A percentile compares a stretch with the other conserved stretches of the same genome.
phyloP scores from a whole-genome alignment of 148 eudicot species.

The Chenopodium quinoa region DNA sequence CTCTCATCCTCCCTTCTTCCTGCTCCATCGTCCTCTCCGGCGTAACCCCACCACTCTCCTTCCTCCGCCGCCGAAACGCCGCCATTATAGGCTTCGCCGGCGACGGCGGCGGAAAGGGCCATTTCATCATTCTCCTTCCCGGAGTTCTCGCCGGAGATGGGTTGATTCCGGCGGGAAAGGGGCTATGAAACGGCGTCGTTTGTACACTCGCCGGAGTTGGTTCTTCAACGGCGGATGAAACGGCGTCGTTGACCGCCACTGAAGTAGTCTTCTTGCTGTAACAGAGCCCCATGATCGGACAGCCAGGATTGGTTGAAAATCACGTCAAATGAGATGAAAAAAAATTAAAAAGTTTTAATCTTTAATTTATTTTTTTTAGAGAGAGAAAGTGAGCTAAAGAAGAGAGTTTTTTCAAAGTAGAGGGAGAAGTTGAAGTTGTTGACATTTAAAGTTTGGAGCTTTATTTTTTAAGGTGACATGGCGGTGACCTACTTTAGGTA shows the following conservation, averaged over 20 bases:
- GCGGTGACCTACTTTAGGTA: background rate
- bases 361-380: background rate
- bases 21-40: conserved; percentile 36
- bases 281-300: conserved; percentile 66
- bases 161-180: conserved; percentile 75
- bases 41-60: conserved; percentile 22
- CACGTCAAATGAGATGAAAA: background rate
- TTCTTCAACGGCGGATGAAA: conserved; percentile 19
- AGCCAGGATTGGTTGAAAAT: background rate
- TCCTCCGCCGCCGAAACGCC: conserved; percentile 53
- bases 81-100: conserved; percentile 98
- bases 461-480: background rate
- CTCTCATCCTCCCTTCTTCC: conserved; percentile 28
- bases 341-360: too few relatives aligned
- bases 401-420: background rate
- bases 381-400: background rate
- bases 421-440: conserved; percentile 21
- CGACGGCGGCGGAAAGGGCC: conserved; percentile 99
- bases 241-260: conserved; percentile 32
- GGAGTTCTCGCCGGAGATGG: conserved; percentile 71
- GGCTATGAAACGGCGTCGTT: conserved; percentile 43
- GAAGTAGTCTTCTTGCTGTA: conserved; percentile 47
- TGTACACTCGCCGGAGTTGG: conserved; percentile 19
- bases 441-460: conserved; percentile 26
- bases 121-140: conserved; percentile 45